Conservation (phyloP, 2,329 filamentous ascomycete genomes). For the Pochonia chlamydosporia region DNA sequence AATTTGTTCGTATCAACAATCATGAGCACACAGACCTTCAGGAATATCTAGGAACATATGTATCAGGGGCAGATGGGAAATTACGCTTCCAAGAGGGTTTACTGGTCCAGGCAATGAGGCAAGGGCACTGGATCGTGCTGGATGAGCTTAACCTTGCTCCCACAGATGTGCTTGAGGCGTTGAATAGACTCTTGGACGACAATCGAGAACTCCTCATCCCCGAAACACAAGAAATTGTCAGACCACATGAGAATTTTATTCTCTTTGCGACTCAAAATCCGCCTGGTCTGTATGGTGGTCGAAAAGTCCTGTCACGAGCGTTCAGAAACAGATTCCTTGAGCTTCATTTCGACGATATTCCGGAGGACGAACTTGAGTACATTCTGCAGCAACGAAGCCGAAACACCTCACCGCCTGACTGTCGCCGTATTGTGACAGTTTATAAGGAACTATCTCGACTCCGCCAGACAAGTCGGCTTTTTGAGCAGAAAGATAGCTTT, state of each 20-base stretch:
- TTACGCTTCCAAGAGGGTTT: constrained; percentile 90
- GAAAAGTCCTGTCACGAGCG: constrained; percentile 87
- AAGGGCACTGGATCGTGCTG: constrained; percentile 96
- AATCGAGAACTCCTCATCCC: constrained; percentile 94
- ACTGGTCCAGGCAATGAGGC: constrained; percentile 82
- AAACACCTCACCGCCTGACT: constrained; percentile 84
- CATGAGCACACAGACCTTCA: constrained; percentile 98
- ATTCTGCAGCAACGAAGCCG: constrained; percentile 86
- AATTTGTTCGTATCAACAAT: constrained; percentile 98
- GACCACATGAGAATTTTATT: constrained; percentile 92
- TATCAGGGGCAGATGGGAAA: constrained; percentile 79
- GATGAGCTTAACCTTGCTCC: constrained; percentile 96
- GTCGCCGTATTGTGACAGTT: constrained; percentile 82
- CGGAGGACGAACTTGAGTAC: constrained; percentile 84
- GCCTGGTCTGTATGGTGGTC: constrained; percentile 87
- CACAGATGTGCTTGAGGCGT: constrained; percentile 90
- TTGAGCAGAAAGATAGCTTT: constrained; percentile 96
- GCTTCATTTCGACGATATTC: constrained; percentile 96
- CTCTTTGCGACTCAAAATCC: constrained; percentile 98
- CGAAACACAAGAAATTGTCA: constrained; percentile 90
- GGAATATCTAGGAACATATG: constrained; percentile 92
- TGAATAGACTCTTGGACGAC: constrained; percentile 93
- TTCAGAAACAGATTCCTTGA: constrained; percentile 97
- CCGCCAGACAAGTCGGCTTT: constrained; percentile 83
- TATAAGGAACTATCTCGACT: constrained; percentile 89